These are phyloP conservation scores for Leishmania major DNA, from an alignment of 208 protist genomes.

Conservation along the genomic window DNA sequence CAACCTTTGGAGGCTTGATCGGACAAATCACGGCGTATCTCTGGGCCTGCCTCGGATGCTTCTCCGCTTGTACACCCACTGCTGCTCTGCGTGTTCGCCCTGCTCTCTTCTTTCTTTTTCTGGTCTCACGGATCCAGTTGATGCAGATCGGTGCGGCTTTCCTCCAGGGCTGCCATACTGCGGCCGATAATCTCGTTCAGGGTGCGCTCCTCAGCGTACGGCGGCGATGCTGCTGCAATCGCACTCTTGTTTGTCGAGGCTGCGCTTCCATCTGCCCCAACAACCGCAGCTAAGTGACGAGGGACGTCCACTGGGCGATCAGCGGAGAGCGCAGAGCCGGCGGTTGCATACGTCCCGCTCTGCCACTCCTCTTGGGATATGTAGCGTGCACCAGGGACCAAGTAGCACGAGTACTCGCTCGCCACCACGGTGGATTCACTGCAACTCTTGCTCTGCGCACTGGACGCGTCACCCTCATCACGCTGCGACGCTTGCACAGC, in stretches of 20 bases:
- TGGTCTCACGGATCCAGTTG: background rate
- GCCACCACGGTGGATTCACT: background rate
- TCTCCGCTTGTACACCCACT: background rate
- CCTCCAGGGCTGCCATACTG: slow-evolving; percentile 42
- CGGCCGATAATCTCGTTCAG: slow-evolving; percentile 43
- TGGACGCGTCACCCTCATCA: background rate
- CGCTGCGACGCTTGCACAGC: background rate
- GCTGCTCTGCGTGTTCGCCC: background rate
- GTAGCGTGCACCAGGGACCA: slow-evolving; percentile 44
- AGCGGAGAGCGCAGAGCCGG: background rate
- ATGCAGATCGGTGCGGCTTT: slow-evolving; percentile 6
- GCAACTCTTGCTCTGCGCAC: slow-evolving; percentile 1
- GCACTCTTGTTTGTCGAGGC: background rate
- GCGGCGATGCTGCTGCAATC: background rate
- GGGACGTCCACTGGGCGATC: background rate
- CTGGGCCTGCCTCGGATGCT: background rate
- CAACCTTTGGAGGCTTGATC: no score
- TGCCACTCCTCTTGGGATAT: slow-evolving; percentile 36
- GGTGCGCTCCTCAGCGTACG: slow-evolving; percentile 29
- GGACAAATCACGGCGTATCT: background rate
- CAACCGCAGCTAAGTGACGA: background rate
- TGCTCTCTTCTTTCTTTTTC: background rate
- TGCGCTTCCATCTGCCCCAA: background rate
- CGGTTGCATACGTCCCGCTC: background rate
- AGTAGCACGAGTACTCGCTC: slow-evolving; percentile 48